Percentiles rank a stretch among this genome's conserved stretches.
These are phyloP conservation scores for Quercus glauca DNA, from an alignment of 306 rosid genomes.

Conservation along the genomic window DNA sequence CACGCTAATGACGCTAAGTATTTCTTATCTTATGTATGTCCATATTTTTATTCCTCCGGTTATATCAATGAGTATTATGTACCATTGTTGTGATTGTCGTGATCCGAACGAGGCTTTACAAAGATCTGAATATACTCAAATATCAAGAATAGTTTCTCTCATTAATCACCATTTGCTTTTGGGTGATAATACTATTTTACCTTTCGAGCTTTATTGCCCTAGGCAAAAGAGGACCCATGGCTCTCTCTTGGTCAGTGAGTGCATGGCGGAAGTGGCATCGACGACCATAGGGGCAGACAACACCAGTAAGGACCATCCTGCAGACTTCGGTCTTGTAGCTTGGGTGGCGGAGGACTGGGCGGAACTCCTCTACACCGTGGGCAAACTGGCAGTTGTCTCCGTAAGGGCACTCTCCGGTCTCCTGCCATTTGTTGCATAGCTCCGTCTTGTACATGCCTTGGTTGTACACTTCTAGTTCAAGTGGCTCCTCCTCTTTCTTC, in stretches of 20 bases:
- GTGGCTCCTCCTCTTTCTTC: conserved; percentile 51
- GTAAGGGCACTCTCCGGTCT: conserved; percentile 80
- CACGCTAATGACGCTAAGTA: conserved; percentile 24
- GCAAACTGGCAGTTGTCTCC: conserved; percentile 78
- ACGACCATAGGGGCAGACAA: conserved; percentile 78
- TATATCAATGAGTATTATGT: conserved; percentile 39
- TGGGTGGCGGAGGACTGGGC: conserved; percentile 92
- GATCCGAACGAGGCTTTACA: conserved; percentile 18
- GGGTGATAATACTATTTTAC: conserved; percentile 11
- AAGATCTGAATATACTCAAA: conserved; percentile 16
- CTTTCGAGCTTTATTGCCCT: conserved; percentile 26
- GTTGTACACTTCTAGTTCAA: conserved; percentile 63
- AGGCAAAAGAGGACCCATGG: conserved; percentile 18
- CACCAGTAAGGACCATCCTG: conserved; percentile 79
- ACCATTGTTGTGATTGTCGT: conserved; percentile 2
- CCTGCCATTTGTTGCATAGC: conserved; percentile 94
- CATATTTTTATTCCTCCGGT: conserved; percentile 35
- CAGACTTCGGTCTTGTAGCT: conserved; percentile 94
- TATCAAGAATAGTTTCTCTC: conserved; percentile 7
- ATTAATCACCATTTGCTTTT: not conserved
- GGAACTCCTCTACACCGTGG: conserved; percentile 82
- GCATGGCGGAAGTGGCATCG: conserved; percentile 97
- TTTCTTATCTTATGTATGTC: conserved; percentile 25
- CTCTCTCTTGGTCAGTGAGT: conserved; percentile 62
- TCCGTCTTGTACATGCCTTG: conserved; percentile 94